Conservation (phyloP, 2,329 filamentous ascomycete species). For the Botrytis paeoniae region DNA sequence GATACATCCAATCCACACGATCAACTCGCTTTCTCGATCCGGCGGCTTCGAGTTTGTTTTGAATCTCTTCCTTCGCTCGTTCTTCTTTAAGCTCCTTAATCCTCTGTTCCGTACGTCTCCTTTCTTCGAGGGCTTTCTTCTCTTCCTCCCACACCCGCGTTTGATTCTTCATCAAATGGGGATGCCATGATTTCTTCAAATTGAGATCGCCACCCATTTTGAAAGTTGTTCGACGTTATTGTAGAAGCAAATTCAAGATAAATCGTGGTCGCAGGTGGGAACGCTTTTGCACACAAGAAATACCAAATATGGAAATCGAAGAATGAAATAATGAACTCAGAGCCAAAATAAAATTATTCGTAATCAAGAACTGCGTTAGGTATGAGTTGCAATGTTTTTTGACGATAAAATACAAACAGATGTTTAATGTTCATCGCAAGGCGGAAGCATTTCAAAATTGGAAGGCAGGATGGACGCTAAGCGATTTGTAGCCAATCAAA, state of each 20-base stretch:
- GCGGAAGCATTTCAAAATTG: constrained; percentile 8
- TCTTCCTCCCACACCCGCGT: constrained; percentile 87
- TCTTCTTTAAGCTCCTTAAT: constrained; percentile 94
- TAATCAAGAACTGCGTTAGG: not conserved
- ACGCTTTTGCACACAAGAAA: not conserved
- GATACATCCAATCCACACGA: constrained; percentile 98
- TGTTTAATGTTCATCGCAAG: not conserved
- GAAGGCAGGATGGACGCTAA: constrained; percentile 3
- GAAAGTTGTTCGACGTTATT: constrained; percentile 34
- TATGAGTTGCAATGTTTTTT: not conserved
- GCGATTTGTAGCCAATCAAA: constrained; percentile 13
- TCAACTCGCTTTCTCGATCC: constrained; percentile 78
- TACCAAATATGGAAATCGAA: not conserved
- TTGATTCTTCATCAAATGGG: constrained; percentile 86
- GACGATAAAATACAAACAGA: not conserved
- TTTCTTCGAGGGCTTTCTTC: constrained; percentile 87
- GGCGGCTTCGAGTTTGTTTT: constrained; percentile 82
- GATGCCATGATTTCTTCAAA: constrained; percentile 93
- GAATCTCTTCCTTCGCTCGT: constrained; percentile 85
- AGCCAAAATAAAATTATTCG: not conserved
- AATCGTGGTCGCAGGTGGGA: too few species aligned
- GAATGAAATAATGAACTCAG: not conserved
- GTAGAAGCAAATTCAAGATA: not conserved
- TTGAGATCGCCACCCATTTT: constrained; percentile 95
- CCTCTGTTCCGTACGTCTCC: constrained; percentile 88